These are phyloP conservation scores for Diaporthe sp. DNA, from an alignment of 2,329 filamentous ascomycete species.

Conservation along the genomic window DNA sequence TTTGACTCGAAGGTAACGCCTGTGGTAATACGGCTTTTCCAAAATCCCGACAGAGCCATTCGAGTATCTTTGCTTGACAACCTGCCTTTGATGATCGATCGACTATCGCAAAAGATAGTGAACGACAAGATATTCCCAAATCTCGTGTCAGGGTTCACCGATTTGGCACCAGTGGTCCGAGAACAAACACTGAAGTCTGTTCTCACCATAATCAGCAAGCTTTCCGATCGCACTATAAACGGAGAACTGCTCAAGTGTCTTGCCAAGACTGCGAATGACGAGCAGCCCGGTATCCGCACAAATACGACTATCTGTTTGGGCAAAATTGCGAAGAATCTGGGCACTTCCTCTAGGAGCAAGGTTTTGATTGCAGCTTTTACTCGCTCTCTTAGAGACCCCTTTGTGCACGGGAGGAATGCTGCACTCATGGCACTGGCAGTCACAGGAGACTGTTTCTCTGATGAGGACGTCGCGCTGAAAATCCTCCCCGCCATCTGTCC, in stretches of 20 bases:
- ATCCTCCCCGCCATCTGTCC: slow-evolving; percentile 89
- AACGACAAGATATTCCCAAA: slow-evolving; percentile 98
- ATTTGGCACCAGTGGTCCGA: slow-evolving; percentile 89
- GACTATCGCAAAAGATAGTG: slow-evolving; percentile 87
- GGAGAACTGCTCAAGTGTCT: slow-evolving; percentile 92
- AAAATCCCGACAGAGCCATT: slow-evolving; percentile 91
- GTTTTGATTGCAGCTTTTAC: slow-evolving; percentile 94
- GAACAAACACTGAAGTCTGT: slow-evolving; percentile 98
- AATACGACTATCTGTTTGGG: slow-evolving; percentile 98
- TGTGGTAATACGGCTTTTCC: slow-evolving; percentile 88
- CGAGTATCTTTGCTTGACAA: slow-evolving; percentile 93
- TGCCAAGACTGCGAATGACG: slow-evolving; percentile 96
- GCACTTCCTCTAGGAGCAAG: slow-evolving; percentile 83
- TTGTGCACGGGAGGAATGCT: slow-evolving; percentile 93
- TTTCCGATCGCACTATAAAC: slow-evolving; percentile 93
- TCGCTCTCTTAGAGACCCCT: slow-evolving; percentile 90
- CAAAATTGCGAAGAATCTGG: slow-evolving; percentile 93
- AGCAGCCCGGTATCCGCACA: slow-evolving; percentile 95
- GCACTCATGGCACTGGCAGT: slow-evolving; percentile 87
- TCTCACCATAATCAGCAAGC: slow-evolving; percentile 86
- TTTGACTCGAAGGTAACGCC: slow-evolving; percentile 88
- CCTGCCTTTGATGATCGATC: slow-evolving; percentile 91
- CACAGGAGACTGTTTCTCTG: slow-evolving; percentile 87
- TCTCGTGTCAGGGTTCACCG: slow-evolving; percentile 94
- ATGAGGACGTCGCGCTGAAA: slow-evolving; percentile 89